Conservation (phyloP, 257 asterid species). For the Anisodus tanguticus region DNA sequence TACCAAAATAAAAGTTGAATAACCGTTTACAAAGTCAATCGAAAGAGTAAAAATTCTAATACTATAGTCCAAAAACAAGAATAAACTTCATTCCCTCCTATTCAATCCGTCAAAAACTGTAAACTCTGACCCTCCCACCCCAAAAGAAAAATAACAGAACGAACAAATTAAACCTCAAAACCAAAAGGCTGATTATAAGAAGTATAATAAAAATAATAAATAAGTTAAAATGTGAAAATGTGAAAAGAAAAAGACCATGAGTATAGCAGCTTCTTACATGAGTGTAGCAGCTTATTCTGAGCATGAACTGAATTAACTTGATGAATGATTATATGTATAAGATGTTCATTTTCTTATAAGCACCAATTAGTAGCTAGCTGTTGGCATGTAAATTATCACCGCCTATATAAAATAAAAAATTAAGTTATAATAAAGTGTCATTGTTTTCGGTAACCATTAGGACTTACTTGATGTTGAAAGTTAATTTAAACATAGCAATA, state of each 20-base stretch:
- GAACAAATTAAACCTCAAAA: neutral
- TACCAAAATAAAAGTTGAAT: no score
- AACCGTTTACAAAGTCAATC: no score
- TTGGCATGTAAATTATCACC: slow-evolving; percentile 1
- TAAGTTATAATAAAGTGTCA: slow-evolving; percentile 16
- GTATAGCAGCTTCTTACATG: neutral
- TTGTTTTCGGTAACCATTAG: slow-evolving; percentile 36
- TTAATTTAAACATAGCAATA: neutral
- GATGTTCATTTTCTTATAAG: neutral
- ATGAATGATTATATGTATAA: neutral
- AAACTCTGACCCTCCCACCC: neutral
- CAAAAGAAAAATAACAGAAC: neutral
- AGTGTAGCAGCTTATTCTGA: neutral
- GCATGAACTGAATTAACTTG: neutral
- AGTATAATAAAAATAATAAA: neutral
- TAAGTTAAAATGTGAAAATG: no score
- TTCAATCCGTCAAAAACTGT: neutral
- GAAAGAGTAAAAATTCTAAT: neutral
- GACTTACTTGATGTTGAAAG: slow-evolving; percentile 45
- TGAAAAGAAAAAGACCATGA: no score
- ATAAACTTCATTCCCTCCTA: neutral
- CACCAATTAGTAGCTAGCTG: neutral
- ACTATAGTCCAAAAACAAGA: neutral
- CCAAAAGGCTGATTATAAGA: neutral
- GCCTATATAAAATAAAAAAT: neutral